A percentile compares a stretch with the other conserved stretches of the same genome.
Conservation (phyloP, 2,329 filamentous ascomycete genomes). For the Alternaria burnsii region DNA sequence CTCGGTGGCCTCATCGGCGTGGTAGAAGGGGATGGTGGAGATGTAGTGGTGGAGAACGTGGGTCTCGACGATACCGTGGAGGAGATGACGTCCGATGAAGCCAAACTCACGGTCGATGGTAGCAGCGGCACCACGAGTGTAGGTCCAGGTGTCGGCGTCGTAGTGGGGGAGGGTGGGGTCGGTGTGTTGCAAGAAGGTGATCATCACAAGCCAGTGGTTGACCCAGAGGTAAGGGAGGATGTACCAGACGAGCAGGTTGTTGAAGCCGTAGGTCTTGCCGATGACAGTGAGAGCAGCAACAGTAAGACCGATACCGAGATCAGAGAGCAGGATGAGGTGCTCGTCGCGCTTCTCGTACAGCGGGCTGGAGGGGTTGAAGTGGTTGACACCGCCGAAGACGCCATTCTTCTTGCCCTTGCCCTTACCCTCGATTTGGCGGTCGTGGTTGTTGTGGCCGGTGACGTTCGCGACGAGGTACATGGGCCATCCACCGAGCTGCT, state of each 20-base stretch:
- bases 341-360: slow-evolving; percentile 92
- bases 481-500: slow-evolving; percentile 94
- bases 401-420: slow-evolving; percentile 93
- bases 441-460: slow-evolving; percentile 95
- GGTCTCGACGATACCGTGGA: slow-evolving; percentile 97
- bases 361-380: slow-evolving; percentile 88
- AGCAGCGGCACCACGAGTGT: slow-evolving; percentile 88
- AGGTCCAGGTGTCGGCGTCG: slow-evolving; percentile 85
- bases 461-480: slow-evolving; percentile 91
- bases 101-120: slow-evolving; percentile 98
- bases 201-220: slow-evolving; percentile 98
- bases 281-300: slow-evolving; percentile 71
- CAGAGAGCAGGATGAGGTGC: slow-evolving; percentile 84
- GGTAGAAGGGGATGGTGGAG: slow-evolving; percentile 94
- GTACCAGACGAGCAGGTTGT: slow-evolving; percentile 94
- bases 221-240: slow-evolving; percentile 95
- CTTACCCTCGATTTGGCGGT: slow-evolving; percentile 89
- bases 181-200: slow-evolving; percentile 97
- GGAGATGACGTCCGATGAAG: slow-evolving; percentile 87
- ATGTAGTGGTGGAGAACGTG: slow-evolving; percentile 99
- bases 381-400: slow-evolving; percentile 82
- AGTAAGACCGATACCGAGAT: slow-evolving; percentile 75
- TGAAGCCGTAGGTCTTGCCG: slow-evolving; percentile 79
- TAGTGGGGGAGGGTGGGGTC: slow-evolving; percentile 95
- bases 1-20: slow-evolving; percentile 92